Conservation (phyloP, 345 rosid species). For the Pugionium dolabratum region DNA sequence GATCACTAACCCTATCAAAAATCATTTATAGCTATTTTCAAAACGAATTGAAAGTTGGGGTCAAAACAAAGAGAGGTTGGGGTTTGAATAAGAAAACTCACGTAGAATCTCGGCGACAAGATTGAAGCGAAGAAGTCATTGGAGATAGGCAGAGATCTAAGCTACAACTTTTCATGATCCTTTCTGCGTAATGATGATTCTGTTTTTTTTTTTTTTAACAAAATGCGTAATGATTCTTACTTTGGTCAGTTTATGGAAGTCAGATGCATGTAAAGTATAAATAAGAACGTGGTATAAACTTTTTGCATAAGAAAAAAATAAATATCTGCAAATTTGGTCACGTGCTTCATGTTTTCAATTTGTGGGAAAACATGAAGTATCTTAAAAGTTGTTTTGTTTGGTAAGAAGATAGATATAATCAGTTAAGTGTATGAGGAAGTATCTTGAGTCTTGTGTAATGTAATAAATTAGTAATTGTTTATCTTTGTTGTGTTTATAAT, state of each 20-base stretch:
- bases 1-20: slow-evolving; percentile 4
- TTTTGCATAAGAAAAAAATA: slow-evolving; percentile 2
- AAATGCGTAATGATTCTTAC: slow-evolving; percentile 7
- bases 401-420: background rate
- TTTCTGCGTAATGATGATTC: background rate
- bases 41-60: background rate
- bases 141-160: slow-evolving; percentile 40
- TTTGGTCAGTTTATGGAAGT: slow-evolving; percentile 31
- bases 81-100: slow-evolving; percentile 6
- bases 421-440: background rate
- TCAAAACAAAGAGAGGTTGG: too few species aligned
- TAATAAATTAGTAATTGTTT: too few species aligned
- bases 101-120: slow-evolving; percentile 22
- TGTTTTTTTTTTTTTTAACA: too few species aligned
- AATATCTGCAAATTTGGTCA: slow-evolving; percentile 39
- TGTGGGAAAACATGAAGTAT: background rate
- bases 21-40: background rate
- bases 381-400: background rate
- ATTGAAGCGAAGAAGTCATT: slow-evolving; percentile 29
- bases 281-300: slow-evolving; percentile 28
- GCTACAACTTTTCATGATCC: slow-evolving; percentile 27
- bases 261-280: slow-evolving; percentile 13
- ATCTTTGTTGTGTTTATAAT: too few species aligned
- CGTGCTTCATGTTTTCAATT: slow-evolving; percentile 41
- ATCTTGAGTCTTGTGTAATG: background rate